phyloP scores from a whole-genome alignment of 768 basidiomycete species.

The Stropharia rugosoannulata region DNA sequence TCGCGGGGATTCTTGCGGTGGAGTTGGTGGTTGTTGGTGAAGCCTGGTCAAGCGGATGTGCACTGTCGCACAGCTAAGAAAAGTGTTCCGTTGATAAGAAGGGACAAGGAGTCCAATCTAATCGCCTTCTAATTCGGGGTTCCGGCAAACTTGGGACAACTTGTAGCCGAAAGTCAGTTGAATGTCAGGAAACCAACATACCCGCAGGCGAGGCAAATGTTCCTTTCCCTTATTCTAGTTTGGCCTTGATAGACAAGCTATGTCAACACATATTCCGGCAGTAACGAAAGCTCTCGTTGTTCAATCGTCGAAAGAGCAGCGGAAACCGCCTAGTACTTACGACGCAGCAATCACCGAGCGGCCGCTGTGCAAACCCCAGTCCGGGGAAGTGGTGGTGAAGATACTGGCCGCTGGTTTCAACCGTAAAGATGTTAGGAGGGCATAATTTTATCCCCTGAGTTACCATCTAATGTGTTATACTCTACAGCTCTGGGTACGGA shows the following conservation, averaged over 20 bases:
- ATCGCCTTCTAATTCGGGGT: no score
- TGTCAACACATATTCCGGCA: constrained; percentile 31
- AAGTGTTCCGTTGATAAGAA: not conserved
- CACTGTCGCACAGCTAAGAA: not conserved
- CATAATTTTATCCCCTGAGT: not conserved
- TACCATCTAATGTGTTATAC: not conserved
- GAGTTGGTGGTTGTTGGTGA: not conserved
- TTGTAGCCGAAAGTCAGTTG: no score
- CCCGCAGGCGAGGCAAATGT: not conserved
- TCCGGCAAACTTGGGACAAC: no score
- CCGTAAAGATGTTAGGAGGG: constrained; percentile 59
- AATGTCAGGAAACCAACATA: not conserved
- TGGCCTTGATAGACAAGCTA: not conserved
- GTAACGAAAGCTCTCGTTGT: constrained; percentile 50
- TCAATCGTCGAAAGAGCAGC: constrained; percentile 35
- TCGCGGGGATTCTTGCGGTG: not conserved
- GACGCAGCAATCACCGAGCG: constrained; percentile 54
- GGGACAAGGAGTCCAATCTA: constrained; percentile 1
- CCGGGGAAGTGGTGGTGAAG: constrained; percentile 64
- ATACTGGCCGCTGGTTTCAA: constrained; percentile 75
- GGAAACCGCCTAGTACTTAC: constrained; percentile 49
- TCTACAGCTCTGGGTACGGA: constrained; percentile 70
- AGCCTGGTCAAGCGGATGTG: not conserved
- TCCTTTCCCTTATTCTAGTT: no score
- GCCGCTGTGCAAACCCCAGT: constrained; percentile 48